These are phyloP conservation scores for Pythium biforme DNA, from an alignment of 352 stramenopile genomes.

Conservation along the genomic window DNA sequence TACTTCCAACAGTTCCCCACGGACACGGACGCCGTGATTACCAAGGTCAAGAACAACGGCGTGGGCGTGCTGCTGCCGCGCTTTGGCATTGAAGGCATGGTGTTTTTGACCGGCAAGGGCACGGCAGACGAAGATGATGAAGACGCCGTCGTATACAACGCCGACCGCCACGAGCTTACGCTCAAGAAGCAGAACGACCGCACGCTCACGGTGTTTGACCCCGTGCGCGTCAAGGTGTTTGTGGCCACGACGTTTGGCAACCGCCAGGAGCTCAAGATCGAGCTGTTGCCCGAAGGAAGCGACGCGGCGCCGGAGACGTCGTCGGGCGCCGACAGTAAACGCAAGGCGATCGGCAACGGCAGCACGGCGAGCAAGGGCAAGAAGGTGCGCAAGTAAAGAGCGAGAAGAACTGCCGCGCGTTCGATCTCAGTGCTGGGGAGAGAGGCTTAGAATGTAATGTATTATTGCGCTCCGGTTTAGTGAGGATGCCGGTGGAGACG, in stretches of 20 bases:
- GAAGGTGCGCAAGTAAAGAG: constrained; percentile 16
- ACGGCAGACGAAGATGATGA: constrained; percentile 56
- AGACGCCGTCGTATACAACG: constrained; percentile 44
- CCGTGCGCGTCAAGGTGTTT: constrained; percentile 77
- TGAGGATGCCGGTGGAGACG: too few species aligned
- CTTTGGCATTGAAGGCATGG: constrained; percentile 98
- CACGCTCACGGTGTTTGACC: constrained; percentile 77
- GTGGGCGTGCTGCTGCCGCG: constrained; percentile 96
- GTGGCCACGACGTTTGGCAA: constrained; percentile 76
- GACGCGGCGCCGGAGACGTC: neutral
- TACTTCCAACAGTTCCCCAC: constrained; percentile 94
- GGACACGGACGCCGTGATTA: constrained; percentile 90
- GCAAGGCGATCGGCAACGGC: constrained; percentile 6
- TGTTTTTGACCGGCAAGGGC: constrained; percentile 84
- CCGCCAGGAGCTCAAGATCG: constrained; percentile 84
- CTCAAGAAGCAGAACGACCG: constrained; percentile 53
- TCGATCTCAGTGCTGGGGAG: too few species aligned
- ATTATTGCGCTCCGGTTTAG: neutral
- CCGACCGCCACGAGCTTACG: constrained; percentile 51
- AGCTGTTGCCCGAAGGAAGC: constrained; percentile 44
- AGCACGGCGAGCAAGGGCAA: constrained; percentile 9
- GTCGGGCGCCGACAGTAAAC: constrained; percentile 6
- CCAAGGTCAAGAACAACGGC: constrained; percentile 94
- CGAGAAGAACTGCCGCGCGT: neutral
- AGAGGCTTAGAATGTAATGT: constrained; percentile 1